phyloP scores from a whole-genome alignment of 2,329 filamentous ascomycete genomes.

The Penicillium capsulatum region DNA sequence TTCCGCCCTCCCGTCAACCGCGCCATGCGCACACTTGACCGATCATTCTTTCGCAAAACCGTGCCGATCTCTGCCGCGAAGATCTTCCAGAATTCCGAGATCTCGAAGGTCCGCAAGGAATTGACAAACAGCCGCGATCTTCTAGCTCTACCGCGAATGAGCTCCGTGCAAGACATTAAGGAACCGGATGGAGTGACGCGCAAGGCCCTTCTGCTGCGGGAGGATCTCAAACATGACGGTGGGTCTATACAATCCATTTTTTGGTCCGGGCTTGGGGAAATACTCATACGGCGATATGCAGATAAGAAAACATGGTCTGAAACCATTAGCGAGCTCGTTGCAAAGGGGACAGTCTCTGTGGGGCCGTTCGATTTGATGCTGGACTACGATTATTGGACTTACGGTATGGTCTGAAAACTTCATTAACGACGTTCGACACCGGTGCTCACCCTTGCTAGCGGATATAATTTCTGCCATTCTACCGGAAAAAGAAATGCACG shows the following conservation, averaged over 20 bases:
- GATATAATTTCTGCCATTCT: conserved; percentile 81
- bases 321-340: conserved; percentile 63
- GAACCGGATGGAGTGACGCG: conserved; percentile 47
- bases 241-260: conserved; percentile 27
- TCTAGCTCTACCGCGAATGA: conserved; percentile 60
- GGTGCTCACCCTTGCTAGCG: conserved; percentile 45
- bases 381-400: conserved; percentile 82
- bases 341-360: conserved; percentile 64
- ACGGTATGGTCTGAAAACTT: conserved; percentile 52
- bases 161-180: conserved; percentile 56
- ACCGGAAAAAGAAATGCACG: conserved; percentile 72
- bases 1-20: conserved; percentile 79
- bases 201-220: conserved; percentile 40
- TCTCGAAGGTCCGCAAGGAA: conserved; percentile 65
- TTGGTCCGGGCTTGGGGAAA: conserved; percentile 1
- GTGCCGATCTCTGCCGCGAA: conserved; percentile 74
- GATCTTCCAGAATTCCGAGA: conserved; percentile 69
- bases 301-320: conserved; percentile 72
- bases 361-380: conserved; percentile 71
- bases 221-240: conserved; percentile 39
- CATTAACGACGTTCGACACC: not conserved
- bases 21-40: conserved; percentile 75
- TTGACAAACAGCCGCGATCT: conserved; percentile 64
- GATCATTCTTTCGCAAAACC: conserved; percentile 73
- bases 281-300: conserved; percentile 31